Conservation (phyloP, 768 basidiomycete genomes). For the Lactifluus hygrophoroides region DNA sequence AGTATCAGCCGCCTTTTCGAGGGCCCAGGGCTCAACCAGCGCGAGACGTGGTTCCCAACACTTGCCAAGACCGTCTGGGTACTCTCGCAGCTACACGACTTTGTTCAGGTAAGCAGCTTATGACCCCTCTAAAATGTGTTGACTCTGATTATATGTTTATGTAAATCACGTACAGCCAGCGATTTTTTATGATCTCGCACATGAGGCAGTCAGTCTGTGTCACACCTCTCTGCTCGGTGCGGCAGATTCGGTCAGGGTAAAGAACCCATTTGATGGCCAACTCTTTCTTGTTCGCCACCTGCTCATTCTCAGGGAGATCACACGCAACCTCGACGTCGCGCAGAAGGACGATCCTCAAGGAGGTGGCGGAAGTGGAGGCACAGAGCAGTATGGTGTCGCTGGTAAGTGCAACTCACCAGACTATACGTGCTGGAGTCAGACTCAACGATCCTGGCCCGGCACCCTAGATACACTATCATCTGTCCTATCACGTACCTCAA, state of each 20-base stretch:
- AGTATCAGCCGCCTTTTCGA: constrained; percentile 62
- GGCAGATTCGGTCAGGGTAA: constrained; percentile 51
- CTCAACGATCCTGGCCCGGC: background rate
- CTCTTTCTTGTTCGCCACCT: constrained; percentile 89
- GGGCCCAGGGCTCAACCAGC: constrained; percentile 59
- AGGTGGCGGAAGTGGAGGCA: constrained; percentile 21
- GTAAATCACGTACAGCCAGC: constrained; percentile 48
- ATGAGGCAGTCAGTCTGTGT: constrained; percentile 82
- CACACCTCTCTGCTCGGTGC: constrained; percentile 72
- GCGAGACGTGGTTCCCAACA: constrained; percentile 90
- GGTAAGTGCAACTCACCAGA: constrained; percentile 32
- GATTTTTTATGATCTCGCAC: constrained; percentile 94
- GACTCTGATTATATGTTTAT: background rate
- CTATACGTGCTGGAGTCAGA: background rate
- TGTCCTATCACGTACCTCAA: constrained; percentile 53
- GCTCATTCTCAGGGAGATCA: constrained; percentile 85
- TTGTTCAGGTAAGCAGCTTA: constrained; percentile 63
- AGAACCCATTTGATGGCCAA: constrained; percentile 55
- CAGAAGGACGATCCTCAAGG: constrained; percentile 36
- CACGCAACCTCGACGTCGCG: constrained; percentile 61
- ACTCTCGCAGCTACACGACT: constrained; percentile 79
- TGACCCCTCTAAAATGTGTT: background rate
- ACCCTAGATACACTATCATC: constrained; percentile 45
- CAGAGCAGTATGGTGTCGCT: constrained; percentile 46
- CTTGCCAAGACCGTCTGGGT: constrained; percentile 87